Evolutionary conservation across 1,284 basidiomycete genomes (phyloP), one percentile per base, ranked within the genome.

Genomic region (Ganoderma sinense): DNA sequence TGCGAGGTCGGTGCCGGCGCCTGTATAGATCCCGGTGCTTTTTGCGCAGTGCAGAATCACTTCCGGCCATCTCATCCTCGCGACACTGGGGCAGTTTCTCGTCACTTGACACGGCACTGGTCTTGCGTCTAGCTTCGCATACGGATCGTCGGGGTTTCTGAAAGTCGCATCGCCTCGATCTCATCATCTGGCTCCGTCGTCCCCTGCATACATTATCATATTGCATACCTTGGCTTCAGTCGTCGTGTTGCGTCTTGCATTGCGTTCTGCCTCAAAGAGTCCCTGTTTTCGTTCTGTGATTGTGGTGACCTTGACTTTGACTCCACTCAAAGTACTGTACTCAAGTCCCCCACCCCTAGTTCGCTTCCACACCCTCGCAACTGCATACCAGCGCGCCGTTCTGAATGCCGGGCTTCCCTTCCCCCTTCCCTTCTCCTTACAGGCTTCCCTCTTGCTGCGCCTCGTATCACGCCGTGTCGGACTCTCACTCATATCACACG

Each of bases 1-100:
- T 56, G 65, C 60, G 65, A 67, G 43, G 64, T 29, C 48, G 48
- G 48, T 33, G 11, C 58, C 29, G 56, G 60, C 65, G 65, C 45
- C 60, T 62, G 26, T 31, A 53, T 18, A 20, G 59, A 67, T 62
- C 60, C 51, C 65, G 60, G 65, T 65, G 65, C 65, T 67, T 53
- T 61, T 20, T 40, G 59, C 59, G 31, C 14, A 7, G 65, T 53
- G 33, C 26, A 36, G 23, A 20, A n/a, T 29, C 14, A 55, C 26
- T 33, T 62, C 20, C 33, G 65, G 41, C 60, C 41, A 66, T 53
- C 61, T 62, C 59, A 48, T 41, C 65, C 53, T 39, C 41, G 31
- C 59, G 14, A 60, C 29, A 43, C 31, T 31, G 23, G 13, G 11
- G 63, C 63, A 64, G 23, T 31, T 23, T 51, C 23, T n/a, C n/a